phyloP scores from a whole-genome alignment of 805 yeast species.

The Pichia kluyveri region DNA sequence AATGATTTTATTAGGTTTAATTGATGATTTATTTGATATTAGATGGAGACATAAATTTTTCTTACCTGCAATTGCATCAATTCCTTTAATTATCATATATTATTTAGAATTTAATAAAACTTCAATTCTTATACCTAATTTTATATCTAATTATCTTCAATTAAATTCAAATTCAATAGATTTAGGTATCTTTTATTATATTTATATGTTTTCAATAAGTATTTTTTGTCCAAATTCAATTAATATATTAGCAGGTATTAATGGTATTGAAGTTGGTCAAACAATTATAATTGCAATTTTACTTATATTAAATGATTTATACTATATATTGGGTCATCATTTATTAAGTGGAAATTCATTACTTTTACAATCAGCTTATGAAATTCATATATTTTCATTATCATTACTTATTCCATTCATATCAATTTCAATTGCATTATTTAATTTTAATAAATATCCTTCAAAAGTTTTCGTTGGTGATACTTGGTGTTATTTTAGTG shows the following conservation, averaged over 20 bases:
- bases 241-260: slow-evolving; percentile 91
- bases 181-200: slow-evolving; percentile 71
- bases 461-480: slow-evolving; percentile 95
- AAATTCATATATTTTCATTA: slow-evolving; percentile 75
- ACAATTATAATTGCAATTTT: slow-evolving; percentile 67
- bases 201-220: slow-evolving; percentile 84
- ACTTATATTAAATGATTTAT: slow-evolving; percentile 65
- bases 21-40: slow-evolving; percentile 92
- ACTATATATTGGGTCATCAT: slow-evolving; percentile 61
- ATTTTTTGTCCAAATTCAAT: slow-evolving; percentile 95
- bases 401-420: slow-evolving; percentile 77
- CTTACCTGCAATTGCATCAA: slow-evolving; percentile 87
- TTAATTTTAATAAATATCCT: slow-evolving; percentile 82
- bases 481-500: slow-evolving; percentile 95
- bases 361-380: slow-evolving; percentile 49
- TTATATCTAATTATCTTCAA: slow-evolving; percentile 36
- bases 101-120: slow-evolving; percentile 93
- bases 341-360: slow-evolving; percentile 23
- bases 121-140: slow-evolving; percentile 70
- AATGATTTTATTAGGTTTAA: slow-evolving; percentile 76
- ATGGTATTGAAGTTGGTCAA: slow-evolving; percentile 96
- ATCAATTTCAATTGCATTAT: slow-evolving; percentile 72
- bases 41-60: slow-evolving; percentile 97
- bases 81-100: slow-evolving; percentile 85
- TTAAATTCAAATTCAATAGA: slow-evolving; percentile 45